Percentiles rank a stretch among this genome's conserved stretches.
Conservation (phyloP, 306 rosid genomes). For the Calophaca sinica region DNA sequence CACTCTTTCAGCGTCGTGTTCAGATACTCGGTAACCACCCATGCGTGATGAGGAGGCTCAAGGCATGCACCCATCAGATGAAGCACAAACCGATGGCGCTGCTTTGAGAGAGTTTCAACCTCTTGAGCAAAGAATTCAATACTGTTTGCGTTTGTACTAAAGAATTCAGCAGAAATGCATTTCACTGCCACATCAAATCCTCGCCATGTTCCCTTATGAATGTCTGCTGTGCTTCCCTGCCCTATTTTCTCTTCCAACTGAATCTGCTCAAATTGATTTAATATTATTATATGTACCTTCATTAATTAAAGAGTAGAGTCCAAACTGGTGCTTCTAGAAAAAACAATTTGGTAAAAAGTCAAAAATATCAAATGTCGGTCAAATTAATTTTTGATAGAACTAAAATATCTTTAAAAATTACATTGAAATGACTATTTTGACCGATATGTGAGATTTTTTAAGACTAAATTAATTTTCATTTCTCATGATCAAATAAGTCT, state of each 20-base stretch:
- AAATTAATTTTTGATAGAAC: too few species aligned
- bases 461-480: too few species aligned
- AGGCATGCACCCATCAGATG: slow-evolving; percentile 82
- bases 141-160: slow-evolving; percentile 58
- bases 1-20: slow-evolving; percentile 69
- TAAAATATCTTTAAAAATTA: too few species aligned
- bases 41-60: slow-evolving; percentile 73
- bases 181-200: slow-evolving; percentile 83
- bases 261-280: slow-evolving; percentile 44
- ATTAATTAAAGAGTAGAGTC: too few species aligned
- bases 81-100: slow-evolving; percentile 75
- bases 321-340: too few species aligned
- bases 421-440: too few species aligned
- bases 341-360: too few species aligned
- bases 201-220: slow-evolving; percentile 73
- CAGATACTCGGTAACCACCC: slow-evolving; percentile 72
- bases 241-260: slow-evolving; percentile 71
- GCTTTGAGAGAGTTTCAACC: slow-evolving; percentile 67
- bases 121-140: slow-evolving; percentile 70
- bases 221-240: slow-evolving; percentile 74
- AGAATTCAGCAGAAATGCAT: slow-evolving; percentile 64
- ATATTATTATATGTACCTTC: not conserved
- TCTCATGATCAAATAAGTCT: too few species aligned
- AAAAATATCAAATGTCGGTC: too few species aligned
- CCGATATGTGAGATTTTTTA: too few species aligned